Conservation (phyloP, 306 rosid species). For the Neltuma alba region DNA sequence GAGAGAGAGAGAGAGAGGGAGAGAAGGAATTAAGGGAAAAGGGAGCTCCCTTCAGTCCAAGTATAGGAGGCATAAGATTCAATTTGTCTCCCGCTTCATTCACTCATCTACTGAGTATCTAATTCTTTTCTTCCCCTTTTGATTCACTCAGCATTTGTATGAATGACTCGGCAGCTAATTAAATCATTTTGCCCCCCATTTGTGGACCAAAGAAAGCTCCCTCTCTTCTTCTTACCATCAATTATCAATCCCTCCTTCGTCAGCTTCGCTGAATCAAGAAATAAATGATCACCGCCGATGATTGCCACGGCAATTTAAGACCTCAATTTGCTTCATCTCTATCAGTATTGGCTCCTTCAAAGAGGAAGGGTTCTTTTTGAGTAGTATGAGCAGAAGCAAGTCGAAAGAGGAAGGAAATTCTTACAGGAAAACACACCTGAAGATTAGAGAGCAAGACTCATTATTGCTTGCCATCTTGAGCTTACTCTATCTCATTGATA, state of each 20-base stretch:
- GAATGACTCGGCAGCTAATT: constrained; percentile 98
- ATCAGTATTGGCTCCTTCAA: not conserved
- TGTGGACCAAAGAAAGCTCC: constrained; percentile 97
- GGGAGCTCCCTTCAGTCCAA: constrained; percentile 99
- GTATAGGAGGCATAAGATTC: constrained; percentile 72
- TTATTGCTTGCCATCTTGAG: not conserved
- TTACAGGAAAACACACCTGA: not conserved
- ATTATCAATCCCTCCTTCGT: not conserved
- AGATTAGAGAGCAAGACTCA: not conserved
- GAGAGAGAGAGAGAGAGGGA: not conserved
- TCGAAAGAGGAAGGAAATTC: not conserved
- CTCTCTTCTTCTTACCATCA: constrained; percentile 27
- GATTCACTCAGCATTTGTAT: constrained; percentile 83
- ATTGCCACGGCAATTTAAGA: not conserved
- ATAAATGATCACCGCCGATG: not conserved
- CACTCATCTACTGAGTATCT: constrained; percentile 72
- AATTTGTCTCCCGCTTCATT: constrained; percentile 95
- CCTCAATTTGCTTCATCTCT: too few relatives aligned
- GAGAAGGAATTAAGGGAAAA: not conserved
- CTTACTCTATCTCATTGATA: not conserved
- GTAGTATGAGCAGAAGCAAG: not conserved
- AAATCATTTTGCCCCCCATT: constrained; percentile 54
- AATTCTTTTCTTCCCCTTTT: not conserved
- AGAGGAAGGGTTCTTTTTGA: not conserved
- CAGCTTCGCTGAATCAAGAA: not conserved